phyloP scores from a whole-genome alignment of 495 filamentous ascomycete species.

The Chaetomium fimeti region DNA sequence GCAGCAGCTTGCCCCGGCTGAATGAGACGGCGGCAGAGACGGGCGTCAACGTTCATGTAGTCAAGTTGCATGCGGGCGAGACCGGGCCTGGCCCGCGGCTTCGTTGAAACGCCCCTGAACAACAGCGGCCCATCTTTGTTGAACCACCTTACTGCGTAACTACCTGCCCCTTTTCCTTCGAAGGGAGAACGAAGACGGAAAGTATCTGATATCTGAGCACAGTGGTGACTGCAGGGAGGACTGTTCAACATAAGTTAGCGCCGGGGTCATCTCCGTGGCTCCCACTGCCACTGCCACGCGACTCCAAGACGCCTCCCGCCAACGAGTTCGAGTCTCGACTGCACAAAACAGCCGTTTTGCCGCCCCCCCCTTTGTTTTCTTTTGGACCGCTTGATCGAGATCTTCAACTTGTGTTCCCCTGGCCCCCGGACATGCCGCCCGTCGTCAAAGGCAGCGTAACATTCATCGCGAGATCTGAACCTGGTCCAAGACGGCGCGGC shows the following conservation, averaged over 20 bases:
- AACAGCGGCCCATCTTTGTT: background rate
- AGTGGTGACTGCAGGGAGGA: background rate
- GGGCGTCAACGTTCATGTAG: constrained; percentile 8
- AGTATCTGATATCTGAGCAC: background rate
- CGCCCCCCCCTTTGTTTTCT: background rate
- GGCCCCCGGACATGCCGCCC: constrained; percentile 7
- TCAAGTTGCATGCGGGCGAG: constrained; percentile 10
- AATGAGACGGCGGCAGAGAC: constrained; percentile 19
- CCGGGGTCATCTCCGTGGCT: background rate
- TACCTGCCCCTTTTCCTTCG: background rate
- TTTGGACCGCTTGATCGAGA: background rate
- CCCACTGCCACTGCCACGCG: constrained; percentile 1
- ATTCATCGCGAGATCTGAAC: constrained; percentile 10
- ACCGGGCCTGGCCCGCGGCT: background rate
- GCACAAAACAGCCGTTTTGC: background rate
- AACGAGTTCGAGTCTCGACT: background rate
- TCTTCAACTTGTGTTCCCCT: background rate
- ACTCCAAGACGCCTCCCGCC: background rate
- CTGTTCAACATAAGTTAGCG: too few species aligned
- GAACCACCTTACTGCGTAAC: background rate
- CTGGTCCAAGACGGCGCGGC: background rate
- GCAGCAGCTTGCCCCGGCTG: constrained; percentile 14
- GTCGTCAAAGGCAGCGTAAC: constrained; percentile 2
- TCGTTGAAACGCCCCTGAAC: constrained; percentile 8
- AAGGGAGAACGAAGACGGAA: background rate